Evolutionary conservation across 129 eudicot species (phyloP), one percentile per base, ranked within the genome.

Genomic region (Cynara cardunculus): DNA sequence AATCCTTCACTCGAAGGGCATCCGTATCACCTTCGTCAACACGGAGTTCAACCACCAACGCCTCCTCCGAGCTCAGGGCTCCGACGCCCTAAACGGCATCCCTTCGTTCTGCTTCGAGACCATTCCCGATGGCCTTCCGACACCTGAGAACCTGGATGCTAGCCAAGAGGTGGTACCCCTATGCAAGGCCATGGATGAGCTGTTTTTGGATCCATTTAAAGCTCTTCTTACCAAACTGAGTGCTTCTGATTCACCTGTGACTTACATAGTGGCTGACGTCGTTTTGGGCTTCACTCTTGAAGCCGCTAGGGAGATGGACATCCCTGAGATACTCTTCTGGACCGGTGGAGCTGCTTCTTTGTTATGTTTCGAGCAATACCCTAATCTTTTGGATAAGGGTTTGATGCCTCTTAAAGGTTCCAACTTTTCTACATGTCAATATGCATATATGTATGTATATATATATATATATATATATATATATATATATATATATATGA

Each of bases 111-210:
- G 75, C 34, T 87, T 84, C 37, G 90, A 81, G 4, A 78, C 90
- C 64, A 84, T 87, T 19, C 79, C 88, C 0, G 90, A 87, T 18
- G 90, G 88, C n/a, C 87, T 84, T 62, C 86, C 86, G 5, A 77
- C 88, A 1, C 61, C 88, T 0, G 68, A 71, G 13, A 81, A 87
- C 72, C 64, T 26, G 0, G 86, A 87, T 46, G 78, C 75, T 21
- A 84, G 86, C 37, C 90, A 87, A 28, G 82, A 69, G 6, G 24
- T n/a, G 2, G 18, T 75, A 0, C 0, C 73, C 19, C 5, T 28
- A 2, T 62, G 72, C 22, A 84, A 78, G 12, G 84, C 90, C 1
- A 16, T 80, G 2, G 19, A 76, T 13, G 84, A 78, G 72, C 78
- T 41, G 7, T 62, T 81, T 64, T 24, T 87, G 62, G 84, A 31